Evolutionary conservation across 2,329 filamentous ascomycete genomes (phyloP).

Genomic region (Lachnum nothofagi): DNA sequence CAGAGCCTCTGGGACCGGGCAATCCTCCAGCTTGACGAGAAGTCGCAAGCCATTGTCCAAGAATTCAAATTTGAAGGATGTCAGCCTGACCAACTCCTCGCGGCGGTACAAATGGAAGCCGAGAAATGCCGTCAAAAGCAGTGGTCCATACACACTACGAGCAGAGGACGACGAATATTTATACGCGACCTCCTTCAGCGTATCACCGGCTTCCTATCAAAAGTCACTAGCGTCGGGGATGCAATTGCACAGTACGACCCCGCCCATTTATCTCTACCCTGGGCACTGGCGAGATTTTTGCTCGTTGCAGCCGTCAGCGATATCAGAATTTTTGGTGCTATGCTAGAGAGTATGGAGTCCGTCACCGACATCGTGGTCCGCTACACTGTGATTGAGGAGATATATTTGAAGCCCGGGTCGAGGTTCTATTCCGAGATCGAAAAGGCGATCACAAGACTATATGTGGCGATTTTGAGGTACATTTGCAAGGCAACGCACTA

Average conservation of each 20-base stretch:
- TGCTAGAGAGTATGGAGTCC: slow-evolving; percentile 5
- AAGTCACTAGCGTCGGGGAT: slow-evolving; percentile 6
- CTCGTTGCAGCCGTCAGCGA: slow-evolving; percentile 5
- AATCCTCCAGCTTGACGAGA: too few relatives aligned
- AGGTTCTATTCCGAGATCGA: not conserved
- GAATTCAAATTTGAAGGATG: too few relatives aligned
- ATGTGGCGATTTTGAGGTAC: slow-evolving; percentile 5
- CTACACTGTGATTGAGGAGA: not conserved
- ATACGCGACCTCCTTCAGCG: too few relatives aligned
- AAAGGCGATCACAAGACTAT: slow-evolving; percentile 1
- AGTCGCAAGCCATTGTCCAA: too few relatives aligned
- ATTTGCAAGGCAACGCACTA: slow-evolving; percentile 3
- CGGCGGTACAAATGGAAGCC: too few relatives aligned
- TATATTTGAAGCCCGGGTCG: not conserved
- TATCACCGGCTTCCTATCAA: too few relatives aligned
- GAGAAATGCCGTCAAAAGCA: too few relatives aligned
- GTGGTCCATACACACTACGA: too few relatives aligned
- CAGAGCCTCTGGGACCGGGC: too few relatives aligned
- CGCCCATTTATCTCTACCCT: slow-evolving; percentile 15
- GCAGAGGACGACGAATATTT: too few relatives aligned
- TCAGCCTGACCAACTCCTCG: too few relatives aligned
- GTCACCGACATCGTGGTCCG: slow-evolving; percentile 4
- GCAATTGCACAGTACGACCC: slow-evolving; percentile 14
- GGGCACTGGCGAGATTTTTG: slow-evolving; percentile 12
- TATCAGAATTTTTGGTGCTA: slow-evolving; percentile 2